Evolutionary conservation across 1,284 basidiomycete genomes (phyloP).

Genomic region (Mycena sp.): DNA sequence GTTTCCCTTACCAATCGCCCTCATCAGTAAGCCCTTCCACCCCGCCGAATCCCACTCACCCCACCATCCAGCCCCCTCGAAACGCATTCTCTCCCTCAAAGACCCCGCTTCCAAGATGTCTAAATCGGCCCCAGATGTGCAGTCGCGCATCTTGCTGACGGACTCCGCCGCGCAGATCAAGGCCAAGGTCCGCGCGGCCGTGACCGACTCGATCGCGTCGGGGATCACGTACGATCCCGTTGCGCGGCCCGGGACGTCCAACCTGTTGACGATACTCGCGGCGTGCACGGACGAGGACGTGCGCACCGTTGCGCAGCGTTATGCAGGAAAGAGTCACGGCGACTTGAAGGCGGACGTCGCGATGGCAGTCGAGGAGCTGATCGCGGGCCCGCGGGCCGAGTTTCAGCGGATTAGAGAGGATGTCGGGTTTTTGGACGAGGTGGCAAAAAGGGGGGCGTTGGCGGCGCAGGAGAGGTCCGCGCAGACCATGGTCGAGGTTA

Average conservation of each 20-base stretch:
- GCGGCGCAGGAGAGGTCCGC: conserved; percentile 72
- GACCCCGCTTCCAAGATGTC: conserved; percentile 95
- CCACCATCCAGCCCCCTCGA: conserved; percentile 69
- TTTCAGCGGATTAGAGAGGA: conserved; percentile 75
- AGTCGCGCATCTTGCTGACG: conserved; percentile 90
- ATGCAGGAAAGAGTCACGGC: conserved; percentile 68
- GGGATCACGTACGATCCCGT: conserved; percentile 84
- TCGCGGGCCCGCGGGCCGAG: conserved; percentile 77
- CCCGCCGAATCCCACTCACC: not conserved
- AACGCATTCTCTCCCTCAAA: conserved; percentile 84
- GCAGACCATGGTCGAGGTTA: conserved; percentile 74
- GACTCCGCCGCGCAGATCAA: conserved; percentile 73
- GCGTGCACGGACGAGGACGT: conserved; percentile 69
- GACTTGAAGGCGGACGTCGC: conserved; percentile 79
- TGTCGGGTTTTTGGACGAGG: conserved; percentile 65
- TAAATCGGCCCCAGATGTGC: conserved; percentile 84
- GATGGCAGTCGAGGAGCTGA: conserved; percentile 75
- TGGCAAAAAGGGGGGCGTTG: conserved; percentile 72
- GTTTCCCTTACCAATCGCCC: conserved; percentile 79
- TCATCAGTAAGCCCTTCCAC: conserved; percentile 70
- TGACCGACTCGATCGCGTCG: conserved; percentile 80
- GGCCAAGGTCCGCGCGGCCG: conserved; percentile 81
- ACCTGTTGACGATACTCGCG: conserved; percentile 82
- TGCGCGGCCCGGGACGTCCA: conserved; percentile 83
- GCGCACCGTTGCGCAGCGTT: conserved; percentile 57